Percentiles rank a stretch among this genome's conserved stretches.
These are phyloP conservation scores for Somion occarium DNA, from an alignment of 1,284 basidiomycete genomes.

Conservation along the genomic window DNA sequence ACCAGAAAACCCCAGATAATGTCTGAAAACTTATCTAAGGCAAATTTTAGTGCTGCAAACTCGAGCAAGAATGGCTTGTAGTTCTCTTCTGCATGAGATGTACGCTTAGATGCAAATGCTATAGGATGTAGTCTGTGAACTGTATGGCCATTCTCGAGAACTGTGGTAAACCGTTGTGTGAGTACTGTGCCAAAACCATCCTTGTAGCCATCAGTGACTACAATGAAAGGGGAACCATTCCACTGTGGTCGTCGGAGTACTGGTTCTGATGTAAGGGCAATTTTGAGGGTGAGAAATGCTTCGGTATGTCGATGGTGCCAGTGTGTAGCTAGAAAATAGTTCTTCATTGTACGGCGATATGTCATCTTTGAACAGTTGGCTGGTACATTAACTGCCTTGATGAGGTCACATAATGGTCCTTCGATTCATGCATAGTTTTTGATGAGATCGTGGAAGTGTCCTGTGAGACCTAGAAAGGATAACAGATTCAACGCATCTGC, in stretches of 20 bases:
- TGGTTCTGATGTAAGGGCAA: slow-evolving; percentile 12
- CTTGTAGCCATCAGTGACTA: slow-evolving; percentile 17
- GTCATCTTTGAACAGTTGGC: slow-evolving; percentile 2
- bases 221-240: slow-evolving; percentile 14
- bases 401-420: slow-evolving; percentile 13
- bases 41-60: slow-evolving; percentile 17
- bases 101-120: slow-evolving; percentile 15
- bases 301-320: slow-evolving; percentile 10
- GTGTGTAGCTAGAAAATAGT: not conserved
- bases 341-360: slow-evolving; percentile 4
- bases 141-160: slow-evolving; percentile 9
- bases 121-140: slow-evolving; percentile 12
- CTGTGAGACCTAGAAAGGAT: slow-evolving; percentile 22
- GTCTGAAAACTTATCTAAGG: slow-evolving; percentile 16
- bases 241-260: slow-evolving; percentile 11
- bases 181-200: slow-evolving; percentile 16
- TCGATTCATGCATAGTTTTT: slow-evolving; percentile 12
- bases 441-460: slow-evolving; percentile 21
- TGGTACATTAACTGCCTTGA: slow-evolving; percentile 7
- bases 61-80: slow-evolving; percentile 14
- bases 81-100: slow-evolving; percentile 18
- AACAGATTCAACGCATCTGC: slow-evolving; percentile 22
- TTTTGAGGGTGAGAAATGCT: slow-evolving; percentile 14
- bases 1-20: slow-evolving; percentile 15
- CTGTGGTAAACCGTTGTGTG: slow-evolving; percentile 8